A percentile compares a stretch with the other conserved stretches of the same genome.
Conservation (phyloP, 1,284 basidiomycete species). For the Ustilago bromivora region DNA sequence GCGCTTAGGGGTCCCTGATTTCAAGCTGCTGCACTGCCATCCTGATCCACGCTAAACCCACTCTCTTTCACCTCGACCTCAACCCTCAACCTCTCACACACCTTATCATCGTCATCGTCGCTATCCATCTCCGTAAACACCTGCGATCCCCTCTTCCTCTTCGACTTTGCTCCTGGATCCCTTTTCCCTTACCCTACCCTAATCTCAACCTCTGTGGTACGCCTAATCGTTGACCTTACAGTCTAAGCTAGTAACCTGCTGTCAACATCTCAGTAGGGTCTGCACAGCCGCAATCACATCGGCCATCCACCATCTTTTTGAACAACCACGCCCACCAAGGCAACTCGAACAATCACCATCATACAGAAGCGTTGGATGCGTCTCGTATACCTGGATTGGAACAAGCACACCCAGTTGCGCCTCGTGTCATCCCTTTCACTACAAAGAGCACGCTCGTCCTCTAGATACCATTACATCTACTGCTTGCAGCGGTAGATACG, state of each 20-base stretch:
- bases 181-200: conserved; percentile 1
- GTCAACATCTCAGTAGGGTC: not conserved
- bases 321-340: not conserved
- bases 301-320: not conserved
- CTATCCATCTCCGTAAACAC: conserved; percentile 4
- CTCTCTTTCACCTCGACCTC: not conserved
- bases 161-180: not conserved
- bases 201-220: not conserved
- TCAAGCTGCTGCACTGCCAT: conserved; percentile 4
- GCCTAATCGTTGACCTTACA: not conserved
- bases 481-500: too few species aligned
- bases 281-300: not conserved
- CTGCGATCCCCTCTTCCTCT: not conserved
- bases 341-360: not conserved
- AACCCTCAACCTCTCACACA: not conserved
- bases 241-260: not conserved
- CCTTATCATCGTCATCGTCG: conserved; percentile 2
- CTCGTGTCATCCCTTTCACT: too few species aligned
- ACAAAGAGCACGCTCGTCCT: too few species aligned
- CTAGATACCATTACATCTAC: too few species aligned
- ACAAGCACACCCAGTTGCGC: too few species aligned
- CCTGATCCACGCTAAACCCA: not conserved
- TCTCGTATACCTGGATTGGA: not conserved
- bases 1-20: not conserved
- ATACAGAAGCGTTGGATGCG: not conserved